Base-by-base conservation (phyloP, 2,329 filamentous ascomycete species). In the Pseudogymnoascus pannorum region DNA sequence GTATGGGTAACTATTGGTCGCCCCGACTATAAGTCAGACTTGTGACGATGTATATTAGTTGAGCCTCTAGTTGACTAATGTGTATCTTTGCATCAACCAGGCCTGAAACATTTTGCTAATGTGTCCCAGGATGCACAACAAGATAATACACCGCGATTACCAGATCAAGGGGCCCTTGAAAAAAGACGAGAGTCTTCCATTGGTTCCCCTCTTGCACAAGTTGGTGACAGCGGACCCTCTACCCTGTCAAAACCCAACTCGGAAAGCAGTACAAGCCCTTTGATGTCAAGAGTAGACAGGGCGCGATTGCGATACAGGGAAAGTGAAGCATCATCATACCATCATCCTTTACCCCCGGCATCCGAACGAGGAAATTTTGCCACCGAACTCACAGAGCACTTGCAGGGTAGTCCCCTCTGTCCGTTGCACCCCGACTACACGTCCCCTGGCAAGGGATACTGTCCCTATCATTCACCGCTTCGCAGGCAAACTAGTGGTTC, bases 321-420 rank as follows among this genome's bases (percentile, higher is more conserved):
- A 42, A 18, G 18, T 24, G 20, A 5, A 63, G 48, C 2, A 60
- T 60, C 6, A 61, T 58, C n/a, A n/a, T n/a, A n/a, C n/a, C n/a
- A 42, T 51, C 61, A 6, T 20, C 36, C n/a, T 31, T 16, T 14
- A 57, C 16, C 18, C 35, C n/a, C n/a, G n/a, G n/a, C 6, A 60
- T 42, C 9, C 24, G 33, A 38, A 4, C 31, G 35, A 35, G 73
- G 12, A 26, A 58, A 9, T 20, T 69, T 77, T 42, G 74, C 75
- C 58, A 71, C 76, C 67, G 67, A 75, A 14, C 64, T 75, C 1
- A 76, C 77, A 2, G 77, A 79, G 64, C 77, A 79, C 66, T 62
- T 78, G 5, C 74, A 75, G 1, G 72, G 61, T 5, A 76, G 74
- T 60, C 76, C 76, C 6, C 63, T 79, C 2, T 79, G 77, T 67